phyloP scores from a whole-genome alignment of 2,329 filamentous ascomycete genomes.

The Botrytis medusae region DNA sequence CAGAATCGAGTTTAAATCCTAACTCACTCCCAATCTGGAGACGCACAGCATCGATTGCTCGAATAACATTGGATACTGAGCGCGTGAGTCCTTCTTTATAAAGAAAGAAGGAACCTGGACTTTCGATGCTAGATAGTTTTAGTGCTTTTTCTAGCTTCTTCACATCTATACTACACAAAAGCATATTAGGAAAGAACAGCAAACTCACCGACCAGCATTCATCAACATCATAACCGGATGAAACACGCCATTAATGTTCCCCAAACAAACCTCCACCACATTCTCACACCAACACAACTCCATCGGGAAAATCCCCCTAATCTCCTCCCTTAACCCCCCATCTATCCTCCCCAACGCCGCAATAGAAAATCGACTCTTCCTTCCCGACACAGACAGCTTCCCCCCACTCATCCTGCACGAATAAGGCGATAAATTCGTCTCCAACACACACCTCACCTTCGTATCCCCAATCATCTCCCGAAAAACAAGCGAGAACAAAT shows the following conservation, averaged over 20 bases:
- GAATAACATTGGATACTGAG: conserved; percentile 25
- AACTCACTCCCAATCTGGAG: conserved; percentile 22
- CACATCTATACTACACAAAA: neutral
- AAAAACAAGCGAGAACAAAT: conserved; percentile 5
- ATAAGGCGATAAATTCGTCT: conserved; percentile 8
- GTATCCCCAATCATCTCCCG: neutral
- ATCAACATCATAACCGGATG: conserved; percentile 29
- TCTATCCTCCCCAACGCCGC: neutral
- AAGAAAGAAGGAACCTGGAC: conserved; percentile 21
- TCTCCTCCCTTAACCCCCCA: neutral
- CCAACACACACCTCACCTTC: neutral
- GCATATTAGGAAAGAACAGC: neutral
- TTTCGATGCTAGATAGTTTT: conserved; percentile 19
- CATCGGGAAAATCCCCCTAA: conserved; percentile 21
- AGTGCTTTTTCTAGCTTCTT: neutral
- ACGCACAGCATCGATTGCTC: conserved; percentile 22
- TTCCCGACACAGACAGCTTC: neutral
- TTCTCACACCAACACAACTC: conserved; percentile 24
- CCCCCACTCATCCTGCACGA: conserved; percentile 6
- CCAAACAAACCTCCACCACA: conserved; percentile 25
- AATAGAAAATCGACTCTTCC: conserved; percentile 6
- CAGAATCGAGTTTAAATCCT: conserved; percentile 21
- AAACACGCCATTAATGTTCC: conserved; percentile 29
- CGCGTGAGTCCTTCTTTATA: conserved; percentile 23
- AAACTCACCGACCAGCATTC: conserved; percentile 25